These are phyloP conservation scores for Lipomyces spencermartinsiae DNA, from an alignment of 805 yeast genomes.

Conservation along the genomic window DNA sequence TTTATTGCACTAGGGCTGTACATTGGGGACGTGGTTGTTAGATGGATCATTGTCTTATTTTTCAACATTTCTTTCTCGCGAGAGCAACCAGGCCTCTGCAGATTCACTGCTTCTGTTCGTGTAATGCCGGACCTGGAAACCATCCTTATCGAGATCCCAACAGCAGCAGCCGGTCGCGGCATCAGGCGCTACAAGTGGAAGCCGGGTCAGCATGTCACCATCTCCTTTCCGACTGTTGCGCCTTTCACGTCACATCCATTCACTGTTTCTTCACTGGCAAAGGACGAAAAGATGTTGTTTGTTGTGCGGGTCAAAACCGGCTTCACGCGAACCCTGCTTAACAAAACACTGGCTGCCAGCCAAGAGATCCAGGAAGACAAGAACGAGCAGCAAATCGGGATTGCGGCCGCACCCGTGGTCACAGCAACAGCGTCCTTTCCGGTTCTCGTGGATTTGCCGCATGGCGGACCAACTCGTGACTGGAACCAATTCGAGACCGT, in stretches of 20 bases:
- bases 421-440: slow-evolving; percentile 41
- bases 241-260: slow-evolving; percentile 40
- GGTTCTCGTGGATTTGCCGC: slow-evolving; percentile 55
- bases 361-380: neutral
- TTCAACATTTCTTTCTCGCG: slow-evolving; percentile 21
- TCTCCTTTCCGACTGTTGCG: slow-evolving; percentile 37
- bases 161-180: slow-evolving; percentile 4
- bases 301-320: slow-evolving; percentile 46
- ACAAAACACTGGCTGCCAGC: neutral
- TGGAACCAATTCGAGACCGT: slow-evolving; percentile 52
- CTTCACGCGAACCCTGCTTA: slow-evolving; percentile 24
- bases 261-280: slow-evolving; percentile 51
- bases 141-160: slow-evolving; percentile 26
- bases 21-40: slow-evolving; percentile 37
- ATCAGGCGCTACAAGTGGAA: slow-evolving; percentile 27
- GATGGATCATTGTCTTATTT: slow-evolving; percentile 27
- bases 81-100: slow-evolving; percentile 16
- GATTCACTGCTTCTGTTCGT: slow-evolving; percentile 28
- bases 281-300: slow-evolving; percentile 50
- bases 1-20: slow-evolving; percentile 41
- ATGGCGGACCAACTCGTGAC: slow-evolving; percentile 54
- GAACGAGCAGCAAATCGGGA: neutral
- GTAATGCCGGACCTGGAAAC: slow-evolving; percentile 13
- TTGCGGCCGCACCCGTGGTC: neutral
- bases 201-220: slow-evolving; percentile 38